A percentile compares a stretch with the other conserved stretches of the same genome.
phyloP scores from a whole-genome alignment of 2,329 filamentous ascomycete genomes.

The Colletotrichum coccodes region DNA sequence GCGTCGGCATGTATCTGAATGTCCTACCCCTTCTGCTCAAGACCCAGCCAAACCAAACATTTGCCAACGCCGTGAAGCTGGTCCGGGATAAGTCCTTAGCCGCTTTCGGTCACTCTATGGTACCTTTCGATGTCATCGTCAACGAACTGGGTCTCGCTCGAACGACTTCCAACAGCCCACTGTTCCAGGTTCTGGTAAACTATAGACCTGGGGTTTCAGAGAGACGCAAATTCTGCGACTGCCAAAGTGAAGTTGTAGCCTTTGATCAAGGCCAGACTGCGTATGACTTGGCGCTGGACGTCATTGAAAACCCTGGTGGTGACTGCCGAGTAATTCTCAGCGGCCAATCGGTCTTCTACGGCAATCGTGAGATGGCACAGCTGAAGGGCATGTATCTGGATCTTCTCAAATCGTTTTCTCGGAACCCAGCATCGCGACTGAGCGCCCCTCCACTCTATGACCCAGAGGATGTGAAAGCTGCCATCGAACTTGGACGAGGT shows the following conservation, averaged over 20 bases:
- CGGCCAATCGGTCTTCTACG: background rate
- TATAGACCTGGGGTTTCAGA: constrained; percentile 40
- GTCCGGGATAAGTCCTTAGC: constrained; percentile 33
- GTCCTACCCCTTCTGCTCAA: constrained; percentile 56
- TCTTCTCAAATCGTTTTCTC: background rate
- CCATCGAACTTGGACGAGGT: background rate
- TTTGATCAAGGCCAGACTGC: background rate
- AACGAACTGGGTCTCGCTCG: constrained; percentile 51
- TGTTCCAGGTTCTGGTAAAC: constrained; percentile 59
- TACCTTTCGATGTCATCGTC: constrained; percentile 62
- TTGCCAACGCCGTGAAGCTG: background rate
- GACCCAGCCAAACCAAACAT: background rate
- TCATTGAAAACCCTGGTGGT: background rate
- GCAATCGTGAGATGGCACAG: background rate
- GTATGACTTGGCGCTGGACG: constrained; percentile 1
- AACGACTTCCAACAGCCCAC: constrained; percentile 49
- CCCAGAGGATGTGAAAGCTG: background rate
- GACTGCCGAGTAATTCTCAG: background rate
- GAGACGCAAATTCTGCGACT: background rate
- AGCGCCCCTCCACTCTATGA: background rate
- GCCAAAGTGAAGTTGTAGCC: background rate
- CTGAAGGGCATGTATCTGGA: background rate
- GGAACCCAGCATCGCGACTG: background rate
- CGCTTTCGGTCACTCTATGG: constrained; percentile 51
- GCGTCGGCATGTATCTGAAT: constrained; percentile 59